Percentiles rank a stretch among this genome's conserved stretches.
These are phyloP conservation scores for Solanum okadae DNA, from an alignment of 257 asterid genomes.

Conservation along the genomic window DNA sequence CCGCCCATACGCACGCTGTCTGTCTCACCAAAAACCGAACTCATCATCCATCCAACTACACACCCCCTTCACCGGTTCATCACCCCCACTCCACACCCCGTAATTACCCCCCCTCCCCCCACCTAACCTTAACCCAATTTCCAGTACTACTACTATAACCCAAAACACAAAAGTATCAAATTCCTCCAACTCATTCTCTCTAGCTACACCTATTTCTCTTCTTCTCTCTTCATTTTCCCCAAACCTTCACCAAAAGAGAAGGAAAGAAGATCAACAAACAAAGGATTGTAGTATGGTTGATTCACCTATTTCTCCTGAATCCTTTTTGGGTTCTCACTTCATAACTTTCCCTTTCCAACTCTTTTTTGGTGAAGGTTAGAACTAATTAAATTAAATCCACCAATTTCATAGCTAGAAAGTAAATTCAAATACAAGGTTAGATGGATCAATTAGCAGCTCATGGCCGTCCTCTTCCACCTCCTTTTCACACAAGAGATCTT, in stretches of 20 bases:
- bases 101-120: not conserved
- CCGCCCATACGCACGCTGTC: slow-evolving; percentile 40
- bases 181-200: slow-evolving; percentile 10
- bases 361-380: slow-evolving; percentile 19
- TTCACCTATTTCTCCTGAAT: slow-evolving; percentile 9
- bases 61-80: not conserved
- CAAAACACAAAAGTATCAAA: slow-evolving; percentile 13
- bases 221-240: not conserved
- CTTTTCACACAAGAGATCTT: slow-evolving; percentile 61
- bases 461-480: slow-evolving; percentile 84
- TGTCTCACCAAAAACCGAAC: slow-evolving; percentile 3
- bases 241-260: slow-evolving; percentile 10
- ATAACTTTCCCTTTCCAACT: slow-evolving; percentile 5
- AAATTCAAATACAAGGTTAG: not conserved
- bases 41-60: slow-evolving; percentile 20
- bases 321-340: slow-evolving; percentile 21
- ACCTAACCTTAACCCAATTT: slow-evolving; percentile 56
- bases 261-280: not conserved
- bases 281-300: not conserved
- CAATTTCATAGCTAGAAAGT: not conserved
- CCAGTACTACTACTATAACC: slow-evolving; percentile 9
- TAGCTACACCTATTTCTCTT: not conserved
- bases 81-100: not conserved
- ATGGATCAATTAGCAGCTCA: slow-evolving; percentile 77
- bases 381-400: not conserved